Percentiles rank a stretch among this genome's conserved stretches.
These are phyloP conservation scores for Capillidium rhysosporum DNA, from an alignment of 371 early-diverging fungal genomes.

Conservation along the genomic window DNA sequence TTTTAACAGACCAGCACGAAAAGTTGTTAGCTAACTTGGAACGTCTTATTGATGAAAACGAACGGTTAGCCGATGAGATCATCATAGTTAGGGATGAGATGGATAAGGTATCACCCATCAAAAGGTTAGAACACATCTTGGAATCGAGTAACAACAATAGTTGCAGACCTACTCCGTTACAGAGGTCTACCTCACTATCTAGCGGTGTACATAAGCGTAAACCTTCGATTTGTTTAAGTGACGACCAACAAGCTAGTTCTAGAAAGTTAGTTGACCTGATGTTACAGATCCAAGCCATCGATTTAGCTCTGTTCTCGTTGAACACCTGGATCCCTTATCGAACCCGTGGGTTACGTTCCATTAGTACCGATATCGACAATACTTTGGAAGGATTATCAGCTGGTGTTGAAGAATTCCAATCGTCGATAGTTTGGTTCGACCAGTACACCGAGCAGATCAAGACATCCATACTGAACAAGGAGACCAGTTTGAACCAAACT, in stretches of 20 bases:
- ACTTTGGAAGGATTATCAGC: neutral
- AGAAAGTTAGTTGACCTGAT: neutral
- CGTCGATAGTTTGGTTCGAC: neutral
- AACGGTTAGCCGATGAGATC: neutral
- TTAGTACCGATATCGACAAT: neutral
- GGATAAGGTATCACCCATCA: neutral
- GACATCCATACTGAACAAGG: neutral
- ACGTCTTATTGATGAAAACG: neutral
- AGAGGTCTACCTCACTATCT: neutral
- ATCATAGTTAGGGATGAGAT: neutral
- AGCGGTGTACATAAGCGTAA: neutral
- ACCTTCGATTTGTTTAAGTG: neutral
- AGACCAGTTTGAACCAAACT: neutral
- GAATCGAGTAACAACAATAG: no score
- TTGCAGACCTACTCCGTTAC: neutral
- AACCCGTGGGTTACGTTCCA: neutral
- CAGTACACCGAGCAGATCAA: neutral
- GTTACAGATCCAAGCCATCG: constrained; percentile 4
- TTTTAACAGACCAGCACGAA: constrained; percentile 1
- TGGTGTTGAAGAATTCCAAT: neutral
- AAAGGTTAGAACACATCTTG: neutral
- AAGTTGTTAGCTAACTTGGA: neutral
- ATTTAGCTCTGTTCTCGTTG: neutral
- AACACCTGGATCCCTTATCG: constrained; percentile 4
- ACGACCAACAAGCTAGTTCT: neutral